phyloP scores from a whole-genome alignment of 2,329 filamentous ascomycete species.

The Eutypa lata region DNA sequence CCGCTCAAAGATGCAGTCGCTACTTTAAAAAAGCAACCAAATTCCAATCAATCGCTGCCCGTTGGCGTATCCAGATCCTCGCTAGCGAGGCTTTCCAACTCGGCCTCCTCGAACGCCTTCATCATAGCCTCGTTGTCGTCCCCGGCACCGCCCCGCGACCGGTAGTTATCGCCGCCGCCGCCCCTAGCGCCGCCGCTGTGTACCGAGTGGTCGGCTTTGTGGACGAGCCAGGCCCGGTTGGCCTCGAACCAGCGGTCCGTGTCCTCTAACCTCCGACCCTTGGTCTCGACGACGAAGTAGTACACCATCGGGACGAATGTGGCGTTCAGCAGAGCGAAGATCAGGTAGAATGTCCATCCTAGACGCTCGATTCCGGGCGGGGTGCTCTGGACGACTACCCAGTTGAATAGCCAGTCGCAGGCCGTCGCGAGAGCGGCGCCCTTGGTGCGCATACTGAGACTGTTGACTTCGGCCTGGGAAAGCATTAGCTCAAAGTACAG shows the following conservation, averaged over 20 bases:
- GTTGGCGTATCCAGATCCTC: neutral
- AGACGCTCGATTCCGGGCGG: conserved; percentile 36
- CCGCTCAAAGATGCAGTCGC: no score
- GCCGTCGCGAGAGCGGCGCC: conserved; percentile 30
- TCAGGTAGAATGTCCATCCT: conserved; percentile 46
- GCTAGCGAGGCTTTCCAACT: neutral
- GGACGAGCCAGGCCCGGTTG: conserved; percentile 4
- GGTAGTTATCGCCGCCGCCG: neutral
- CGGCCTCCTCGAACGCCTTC: conserved; percentile 24
- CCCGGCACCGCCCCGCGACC: neutral
- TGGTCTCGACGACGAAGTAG: conserved; percentile 4
- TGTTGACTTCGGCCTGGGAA: conserved; percentile 31
- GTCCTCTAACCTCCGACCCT: conserved; percentile 3
- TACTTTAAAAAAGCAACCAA: no score
- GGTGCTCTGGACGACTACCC: conserved; percentile 32
- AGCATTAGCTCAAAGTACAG: conserved; percentile 1
- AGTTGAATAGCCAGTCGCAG: conserved; percentile 32
- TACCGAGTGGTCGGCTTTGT: conserved; percentile 3
- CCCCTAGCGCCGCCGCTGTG: neutral
- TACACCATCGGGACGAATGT: conserved; percentile 2
- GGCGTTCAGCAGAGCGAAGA: conserved; percentile 14
- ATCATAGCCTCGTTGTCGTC: conserved; percentile 6
- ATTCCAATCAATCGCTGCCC: neutral
- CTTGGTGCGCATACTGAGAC: conserved; percentile 31
- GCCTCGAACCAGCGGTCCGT: conserved; percentile 5